These are phyloP conservation scores for Dryas octopetala DNA, from an alignment of 306 rosid genomes.

Conservation along the genomic window DNA sequence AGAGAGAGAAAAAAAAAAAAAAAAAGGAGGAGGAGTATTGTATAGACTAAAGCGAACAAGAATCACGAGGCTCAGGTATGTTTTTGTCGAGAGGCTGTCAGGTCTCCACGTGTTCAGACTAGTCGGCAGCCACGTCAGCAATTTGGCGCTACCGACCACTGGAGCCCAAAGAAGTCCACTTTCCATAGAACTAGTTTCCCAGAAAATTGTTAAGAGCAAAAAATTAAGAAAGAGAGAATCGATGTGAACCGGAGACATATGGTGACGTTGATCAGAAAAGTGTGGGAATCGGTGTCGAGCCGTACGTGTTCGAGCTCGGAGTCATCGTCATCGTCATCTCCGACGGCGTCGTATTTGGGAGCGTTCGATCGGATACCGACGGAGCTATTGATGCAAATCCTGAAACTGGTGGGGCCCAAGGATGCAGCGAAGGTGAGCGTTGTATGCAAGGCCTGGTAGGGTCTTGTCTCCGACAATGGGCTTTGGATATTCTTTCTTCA, in stretches of 20 bases:
- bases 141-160: background rate
- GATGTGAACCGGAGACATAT: background rate
- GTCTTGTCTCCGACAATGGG: conserved; percentile 41
- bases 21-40: no score
- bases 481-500: conserved; percentile 68
- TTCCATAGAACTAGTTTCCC: background rate
- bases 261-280: conserved; percentile 55
- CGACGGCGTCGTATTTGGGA: conserved; percentile 26
- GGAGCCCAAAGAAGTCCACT: background rate
- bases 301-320: conserved; percentile 24
- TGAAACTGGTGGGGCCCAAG: conserved; percentile 64
- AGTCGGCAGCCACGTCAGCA: background rate
- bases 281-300: conserved; percentile 50
- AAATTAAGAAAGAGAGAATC: background rate
- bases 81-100: background rate
- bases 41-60: no score
- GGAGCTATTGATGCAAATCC: conserved; percentile 59
- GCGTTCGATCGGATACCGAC: conserved; percentile 57
- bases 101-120: background rate
- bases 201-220: background rate
- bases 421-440: conserved; percentile 48
- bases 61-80: no score
- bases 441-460: conserved; percentile 49
- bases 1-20: no score
- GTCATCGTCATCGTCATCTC: background rate